Percentiles rank a stretch among this genome's conserved stretches.
Evolutionary conservation across 768 basidiomycete species (phyloP).

Genomic region (Mycena polygramma): DNA sequence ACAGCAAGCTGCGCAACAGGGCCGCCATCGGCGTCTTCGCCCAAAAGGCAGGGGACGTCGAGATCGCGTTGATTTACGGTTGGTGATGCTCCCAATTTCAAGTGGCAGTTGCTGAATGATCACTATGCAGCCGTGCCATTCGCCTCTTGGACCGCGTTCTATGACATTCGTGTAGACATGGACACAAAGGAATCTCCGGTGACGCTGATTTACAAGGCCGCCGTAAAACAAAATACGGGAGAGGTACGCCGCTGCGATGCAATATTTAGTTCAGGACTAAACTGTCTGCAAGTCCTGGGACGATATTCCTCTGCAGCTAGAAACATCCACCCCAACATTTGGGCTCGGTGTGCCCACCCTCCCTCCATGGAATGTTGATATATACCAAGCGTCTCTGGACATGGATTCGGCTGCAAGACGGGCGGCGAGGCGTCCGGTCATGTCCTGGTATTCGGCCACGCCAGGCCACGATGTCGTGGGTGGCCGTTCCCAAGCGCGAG

Average conservation of each 20-base stretch:
- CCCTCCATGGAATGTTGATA: conserved; percentile 52
- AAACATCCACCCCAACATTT: conserved; percentile 59
- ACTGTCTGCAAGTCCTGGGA: conserved; percentile 51
- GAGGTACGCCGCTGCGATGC: conserved; percentile 53
- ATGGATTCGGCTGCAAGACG: too few relatives aligned
- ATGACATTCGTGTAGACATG: too few relatives aligned
- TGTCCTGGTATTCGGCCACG: too few relatives aligned
- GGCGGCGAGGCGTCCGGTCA: too few relatives aligned
- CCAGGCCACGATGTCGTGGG: conserved; percentile 54
- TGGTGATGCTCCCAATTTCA: conserved; percentile 12
- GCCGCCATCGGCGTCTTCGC: conserved; percentile 54
- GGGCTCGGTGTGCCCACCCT: conserved; percentile 54
- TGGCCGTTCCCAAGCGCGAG: conserved; percentile 55
- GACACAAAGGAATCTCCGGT: conserved; percentile 53
- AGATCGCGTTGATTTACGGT: conserved; percentile 58
- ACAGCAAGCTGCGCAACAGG: conserved; percentile 46
- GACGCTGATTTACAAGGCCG: conserved; percentile 55
- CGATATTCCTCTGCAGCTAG: conserved; percentile 56
- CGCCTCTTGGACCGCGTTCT: conserved; percentile 56
- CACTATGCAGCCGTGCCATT: conserved; percentile 49
- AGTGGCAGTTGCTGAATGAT: neutral
- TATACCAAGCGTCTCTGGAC: conserved; percentile 33
- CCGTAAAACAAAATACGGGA: conserved; percentile 57
- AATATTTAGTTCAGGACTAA: conserved; percentile 3
- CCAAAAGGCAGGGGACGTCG: conserved; percentile 50